These are phyloP conservation scores for Fusarium sp. DNA, from an alignment of 2,329 filamentous ascomycete genomes.

Conservation along the genomic window DNA sequence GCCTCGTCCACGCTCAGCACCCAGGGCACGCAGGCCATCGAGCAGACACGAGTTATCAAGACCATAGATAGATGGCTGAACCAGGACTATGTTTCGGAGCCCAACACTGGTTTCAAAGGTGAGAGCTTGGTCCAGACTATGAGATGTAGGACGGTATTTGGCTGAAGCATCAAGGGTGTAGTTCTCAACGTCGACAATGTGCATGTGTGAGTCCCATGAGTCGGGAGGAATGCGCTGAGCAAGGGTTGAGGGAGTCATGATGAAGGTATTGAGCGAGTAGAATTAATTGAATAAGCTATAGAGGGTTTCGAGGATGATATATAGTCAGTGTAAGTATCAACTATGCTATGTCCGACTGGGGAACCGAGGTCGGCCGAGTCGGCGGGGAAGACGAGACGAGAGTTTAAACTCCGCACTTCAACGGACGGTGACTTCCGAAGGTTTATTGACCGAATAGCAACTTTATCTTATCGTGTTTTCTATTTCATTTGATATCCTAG, in stretches of 20 bases:
- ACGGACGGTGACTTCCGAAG: neutral
- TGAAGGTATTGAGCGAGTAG: neutral
- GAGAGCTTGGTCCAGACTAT: constrained; percentile 61
- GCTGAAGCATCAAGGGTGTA: constrained; percentile 61
- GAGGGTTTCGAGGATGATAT: neutral
- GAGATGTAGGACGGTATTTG: constrained; percentile 59
- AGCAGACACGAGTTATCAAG: constrained; percentile 68
- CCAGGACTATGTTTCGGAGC: constrained; percentile 65
- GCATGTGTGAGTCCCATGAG: constrained; percentile 72
- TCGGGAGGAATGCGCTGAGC: constrained; percentile 49
- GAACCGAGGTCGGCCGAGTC: constrained; percentile 25
- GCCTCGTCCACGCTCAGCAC: constrained; percentile 59
- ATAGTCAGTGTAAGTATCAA: neutral
- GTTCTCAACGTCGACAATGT: constrained; percentile 63
- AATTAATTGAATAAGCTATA: neutral
- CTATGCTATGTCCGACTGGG: neutral
- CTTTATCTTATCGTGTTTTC: neutral
- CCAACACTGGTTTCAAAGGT: constrained; percentile 61
- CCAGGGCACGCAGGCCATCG: constrained; percentile 60
- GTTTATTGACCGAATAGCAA: neutral
- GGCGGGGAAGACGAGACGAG: constrained; percentile 8
- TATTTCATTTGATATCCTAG: neutral
- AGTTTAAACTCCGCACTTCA: constrained; percentile 1
- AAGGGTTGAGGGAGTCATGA: constrained; percentile 16
- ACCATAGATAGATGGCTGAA: constrained; percentile 71